Evolutionary conservation across 805 yeast species (phyloP).

Genomic region (Candida germanica): DNA sequence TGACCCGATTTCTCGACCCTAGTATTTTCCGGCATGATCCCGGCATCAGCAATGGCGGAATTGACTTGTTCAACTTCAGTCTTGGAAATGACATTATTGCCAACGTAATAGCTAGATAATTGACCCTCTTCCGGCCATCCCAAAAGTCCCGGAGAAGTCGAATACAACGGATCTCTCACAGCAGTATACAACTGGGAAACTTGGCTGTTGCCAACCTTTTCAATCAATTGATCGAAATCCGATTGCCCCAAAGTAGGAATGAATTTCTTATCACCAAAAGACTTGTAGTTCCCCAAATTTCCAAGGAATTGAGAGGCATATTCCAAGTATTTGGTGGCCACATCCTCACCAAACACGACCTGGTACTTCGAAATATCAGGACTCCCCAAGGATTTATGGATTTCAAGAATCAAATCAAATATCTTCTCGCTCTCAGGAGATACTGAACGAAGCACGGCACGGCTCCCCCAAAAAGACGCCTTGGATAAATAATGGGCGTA

Average conservation of each 20-base stretch:
- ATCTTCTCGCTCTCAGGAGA: slow-evolving; percentile 77
- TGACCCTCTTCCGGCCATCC: slow-evolving; percentile 83
- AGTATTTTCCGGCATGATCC: slow-evolving; percentile 77
- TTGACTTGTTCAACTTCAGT: slow-evolving; percentile 66
- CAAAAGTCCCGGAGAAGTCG: slow-evolving; percentile 46
- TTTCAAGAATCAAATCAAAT: slow-evolving; percentile 61
- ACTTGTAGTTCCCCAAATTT: slow-evolving; percentile 76
- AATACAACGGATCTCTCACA: slow-evolving; percentile 51
- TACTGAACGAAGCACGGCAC: slow-evolving; percentile 77
- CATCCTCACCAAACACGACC: slow-evolving; percentile 20
- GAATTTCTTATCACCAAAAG: slow-evolving; percentile 87
- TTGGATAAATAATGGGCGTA: slow-evolving; percentile 83
- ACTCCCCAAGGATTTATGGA: slow-evolving; percentile 52
- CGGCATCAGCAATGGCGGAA: slow-evolving; percentile 57
- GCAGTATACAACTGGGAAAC: slow-evolving; percentile 35
- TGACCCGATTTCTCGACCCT: slow-evolving; percentile 59
- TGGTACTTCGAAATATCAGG: slow-evolving; percentile 43
- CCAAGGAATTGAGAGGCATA: slow-evolving; percentile 73
- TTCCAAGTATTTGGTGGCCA: slow-evolving; percentile 52
- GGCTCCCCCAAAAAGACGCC: slow-evolving; percentile 81
- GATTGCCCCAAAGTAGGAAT: slow-evolving; percentile 57
- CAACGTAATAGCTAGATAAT: slow-evolving; percentile 68
- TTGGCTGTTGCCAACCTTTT: slow-evolving; percentile 33
- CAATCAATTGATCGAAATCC: slow-evolving; percentile 48
- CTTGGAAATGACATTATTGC: slow-evolving; percentile 42